Base-by-base conservation (phyloP, 306 rosid species). In the Cicer chorassanicum region DNA sequence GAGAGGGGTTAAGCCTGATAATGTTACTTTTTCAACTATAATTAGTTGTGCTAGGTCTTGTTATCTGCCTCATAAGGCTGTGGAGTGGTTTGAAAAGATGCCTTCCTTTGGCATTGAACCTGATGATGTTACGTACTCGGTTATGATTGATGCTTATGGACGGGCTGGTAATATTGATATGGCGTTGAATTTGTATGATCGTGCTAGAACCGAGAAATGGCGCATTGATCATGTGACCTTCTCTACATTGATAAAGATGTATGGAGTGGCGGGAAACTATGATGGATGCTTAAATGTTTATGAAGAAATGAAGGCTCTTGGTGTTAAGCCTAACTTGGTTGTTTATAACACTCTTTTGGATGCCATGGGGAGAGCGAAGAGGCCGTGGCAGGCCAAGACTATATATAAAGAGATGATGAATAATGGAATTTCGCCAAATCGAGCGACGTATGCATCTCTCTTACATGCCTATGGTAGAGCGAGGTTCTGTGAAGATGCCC, bases 1-100 rank as follows among this genome's bases (percentile, higher is more conserved):
- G 54, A 86, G 92, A 78, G 92, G 89, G 39, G 76, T 87, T 9
- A 85, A 81, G 13, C 97, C 97, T 40, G 93, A 89, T 85, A 92
- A 90, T 77, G 80, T 92, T 50, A 95, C 98, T 0, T 95, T 92
- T 84, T 87, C 96, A 0, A 95, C 98, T n/a, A 69, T 95, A 62
- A 95, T 95, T 81, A 90, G 86, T 78, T 95, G 97, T 77, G 93
- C 96, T 75, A 90, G 99, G 89, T 34, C 83, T 72, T 81, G 74
- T 63, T 82, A 50, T 29, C 70, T 90, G 78, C 93, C 96, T 0
- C 44, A 80, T 40, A 92, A 80, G 84, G 98, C 97, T 45, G 95
- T 92, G 2, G 93, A 92, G 81, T 95, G 88, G 98, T 92, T 92
- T 85, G 96, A 94, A 78, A 94, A 87, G 88, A 94, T 92, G 96